A percentile compares a stretch with the other conserved stretches of the same genome.
These are phyloP conservation scores for Alternaria sp. DNA, from an alignment of 2,329 filamentous ascomycete genomes.

Conservation along the genomic window DNA sequence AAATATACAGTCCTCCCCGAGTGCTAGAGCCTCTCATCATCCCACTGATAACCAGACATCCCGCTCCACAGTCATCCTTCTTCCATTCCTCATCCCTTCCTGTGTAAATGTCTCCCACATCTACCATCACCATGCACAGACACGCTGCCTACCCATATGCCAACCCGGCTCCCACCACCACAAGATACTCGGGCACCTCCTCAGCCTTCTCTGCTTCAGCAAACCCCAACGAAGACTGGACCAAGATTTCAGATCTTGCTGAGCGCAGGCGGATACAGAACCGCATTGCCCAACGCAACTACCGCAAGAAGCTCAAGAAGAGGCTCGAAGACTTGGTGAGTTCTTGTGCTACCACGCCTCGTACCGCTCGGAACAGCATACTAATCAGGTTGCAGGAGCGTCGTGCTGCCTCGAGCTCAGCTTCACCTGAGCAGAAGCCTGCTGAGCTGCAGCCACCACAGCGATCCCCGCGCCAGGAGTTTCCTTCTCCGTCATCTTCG, in stretches of 20 bases:
- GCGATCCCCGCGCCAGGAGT: slow-evolving; percentile 48
- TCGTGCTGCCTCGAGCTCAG: slow-evolving; percentile 71
- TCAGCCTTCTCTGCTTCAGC: slow-evolving; percentile 95
- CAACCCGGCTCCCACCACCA: slow-evolving; percentile 50
- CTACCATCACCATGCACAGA: slow-evolving; percentile 52
- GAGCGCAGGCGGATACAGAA: slow-evolving; percentile 96
- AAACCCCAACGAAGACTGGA: slow-evolving; percentile 98
- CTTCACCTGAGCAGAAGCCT: slow-evolving; percentile 66
- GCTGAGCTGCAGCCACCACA: slow-evolving; percentile 59
- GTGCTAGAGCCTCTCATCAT: slow-evolving; percentile 36
- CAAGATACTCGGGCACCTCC: slow-evolving; percentile 80
- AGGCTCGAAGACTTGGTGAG: slow-evolving; percentile 76
- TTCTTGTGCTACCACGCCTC: slow-evolving; percentile 18
- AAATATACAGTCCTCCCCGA: slow-evolving; percentile 41
- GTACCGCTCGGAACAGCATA: slow-evolving; percentile 20
- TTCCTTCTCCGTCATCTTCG: slow-evolving; percentile 48
- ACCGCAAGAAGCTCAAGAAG: slow-evolving; percentile 95
- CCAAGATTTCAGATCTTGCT: slow-evolving; percentile 96
- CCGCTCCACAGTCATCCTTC: slow-evolving; percentile 24
- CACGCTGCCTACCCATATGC: slow-evolving; percentile 55
- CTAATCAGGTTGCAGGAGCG: slow-evolving; percentile 62
- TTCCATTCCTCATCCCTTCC: background rate
- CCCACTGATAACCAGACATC: slow-evolving; percentile 24
- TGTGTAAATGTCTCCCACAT: slow-evolving; percentile 35
- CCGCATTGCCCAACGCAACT: slow-evolving; percentile 96